Base-by-base conservation (phyloP, 495 filamentous ascomycete genomes). In the Cairneyella variabilis region DNA sequence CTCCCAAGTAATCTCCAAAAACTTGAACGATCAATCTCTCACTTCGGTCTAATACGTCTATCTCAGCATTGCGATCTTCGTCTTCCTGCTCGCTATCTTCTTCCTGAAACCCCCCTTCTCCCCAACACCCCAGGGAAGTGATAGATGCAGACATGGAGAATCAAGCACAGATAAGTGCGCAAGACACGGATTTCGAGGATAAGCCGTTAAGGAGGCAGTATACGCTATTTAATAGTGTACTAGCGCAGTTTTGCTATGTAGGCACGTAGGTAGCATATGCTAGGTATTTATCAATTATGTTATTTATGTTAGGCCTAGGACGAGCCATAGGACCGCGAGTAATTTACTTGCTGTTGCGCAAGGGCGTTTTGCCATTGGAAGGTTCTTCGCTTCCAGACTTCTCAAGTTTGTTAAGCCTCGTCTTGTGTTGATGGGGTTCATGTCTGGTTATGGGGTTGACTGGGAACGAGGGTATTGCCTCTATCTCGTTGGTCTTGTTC, bases 1-100 rank as follows among this genome's bases (percentile, higher is more conserved):
- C 17, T 81, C 78, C 5, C 80, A 79, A 36, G 85, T 88, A 30
- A 82, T 89, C 71, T 89, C 89, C 69, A 74, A 71, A 40, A 68
- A 76, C 30, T 71, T 74, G 7, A 75, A 76, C 32, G 72, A 77
- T 56, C 63, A 70, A 25, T 73, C 73, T 0, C 66, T 89, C 17
- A 49, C 65, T 20, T 78, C 77, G 55, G 86, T 89, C 12, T 84
- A 89, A 63, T 89, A 83, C 83, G 83, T 85, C 3, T 90, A 90
- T 64, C 74, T 88, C 4, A 84, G 81, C 30, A 84, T 89, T 47
- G 86, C 83, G 12, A 69, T 70, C 67, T 89, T 89, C 61, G 85
- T 88, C 44, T 79, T 78, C 62, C 28, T 80, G 27, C 75, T 90
- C 3, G 81, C 83, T 14, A 61, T 78, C 44, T 70, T 85, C 42